Evolutionary conservation across 108 stramenopile species (phyloP).

Genomic region (Bacterosira constricta): DNA sequence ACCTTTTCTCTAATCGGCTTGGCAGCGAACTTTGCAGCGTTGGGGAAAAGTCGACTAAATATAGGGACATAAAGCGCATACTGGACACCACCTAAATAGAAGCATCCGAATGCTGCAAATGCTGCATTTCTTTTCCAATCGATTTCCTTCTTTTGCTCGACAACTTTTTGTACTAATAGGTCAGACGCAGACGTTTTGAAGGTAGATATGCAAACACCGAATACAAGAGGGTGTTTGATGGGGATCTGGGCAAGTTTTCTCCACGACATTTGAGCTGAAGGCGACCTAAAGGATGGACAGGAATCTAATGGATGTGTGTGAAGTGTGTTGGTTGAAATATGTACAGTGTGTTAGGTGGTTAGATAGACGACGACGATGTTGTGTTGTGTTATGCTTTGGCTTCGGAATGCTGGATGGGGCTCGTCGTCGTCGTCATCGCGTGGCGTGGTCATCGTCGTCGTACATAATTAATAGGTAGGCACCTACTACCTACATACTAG

Average conservation of each 20-base stretch:
- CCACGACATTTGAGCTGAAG: constrained; percentile 21
- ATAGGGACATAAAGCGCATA: constrained; percentile 84
- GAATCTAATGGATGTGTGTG: no score
- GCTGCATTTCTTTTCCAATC: constrained; percentile 92
- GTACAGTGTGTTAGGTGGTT: no score
- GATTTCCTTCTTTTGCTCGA: constrained; percentile 72
- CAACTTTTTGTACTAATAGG: constrained; percentile 82
- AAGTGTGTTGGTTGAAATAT: no score
- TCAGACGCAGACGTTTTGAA: constrained; percentile 84
- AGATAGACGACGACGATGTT: no score
- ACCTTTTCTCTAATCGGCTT: constrained; percentile 75
- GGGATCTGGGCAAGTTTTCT: constrained; percentile 52
- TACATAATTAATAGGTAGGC: no score
- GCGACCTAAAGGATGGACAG: no score
- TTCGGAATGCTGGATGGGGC: no score
- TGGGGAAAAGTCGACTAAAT: constrained; percentile 80
- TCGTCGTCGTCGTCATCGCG: no score
- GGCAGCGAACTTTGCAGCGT: constrained; percentile 72
- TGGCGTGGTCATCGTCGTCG: no score
- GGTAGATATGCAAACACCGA: constrained; percentile 80
- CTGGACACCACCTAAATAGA: constrained; percentile 89
- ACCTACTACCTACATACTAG: no score
- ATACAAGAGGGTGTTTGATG: constrained; percentile 75
- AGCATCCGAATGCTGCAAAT: constrained; percentile 87
- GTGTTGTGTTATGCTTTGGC: no score